Percentiles rank a stretch among this genome's conserved stretches.
Evolutionary conservation across 139 green algal species (phyloP).

Genomic region (Asterochloris sp.): DNA sequence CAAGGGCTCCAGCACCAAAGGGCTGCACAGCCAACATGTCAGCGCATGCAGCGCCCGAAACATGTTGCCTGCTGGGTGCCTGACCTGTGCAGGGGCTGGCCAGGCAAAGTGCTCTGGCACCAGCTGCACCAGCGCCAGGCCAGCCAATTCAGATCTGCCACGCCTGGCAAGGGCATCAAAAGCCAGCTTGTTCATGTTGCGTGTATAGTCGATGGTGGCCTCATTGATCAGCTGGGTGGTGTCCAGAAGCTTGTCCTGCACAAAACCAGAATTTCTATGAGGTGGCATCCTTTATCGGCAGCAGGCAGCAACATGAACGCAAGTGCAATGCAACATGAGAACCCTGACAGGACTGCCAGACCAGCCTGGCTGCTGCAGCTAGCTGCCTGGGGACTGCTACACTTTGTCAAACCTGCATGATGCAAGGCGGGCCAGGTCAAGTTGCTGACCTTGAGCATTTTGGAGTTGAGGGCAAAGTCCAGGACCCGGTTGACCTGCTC

Average conservation of each 20-base stretch:
- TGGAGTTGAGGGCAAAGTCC: slow-evolving; percentile 65
- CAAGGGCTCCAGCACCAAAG: background rate
- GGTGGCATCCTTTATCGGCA: background rate
- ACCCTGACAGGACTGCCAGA: background rate
- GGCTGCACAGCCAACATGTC: background rate
- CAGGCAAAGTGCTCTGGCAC: too few species aligned
- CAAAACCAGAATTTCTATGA: background rate
- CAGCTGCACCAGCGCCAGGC: slow-evolving; percentile 9
- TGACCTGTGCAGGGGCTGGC: background rate
- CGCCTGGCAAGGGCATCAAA: slow-evolving; percentile 35
- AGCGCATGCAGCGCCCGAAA: background rate
- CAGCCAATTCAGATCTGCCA: background rate
- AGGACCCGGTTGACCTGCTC: slow-evolving; percentile 80
- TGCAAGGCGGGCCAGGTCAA: background rate
- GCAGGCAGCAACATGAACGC: background rate
- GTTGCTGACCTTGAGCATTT: slow-evolving; percentile 44
- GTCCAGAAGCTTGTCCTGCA: slow-evolving; percentile 68
- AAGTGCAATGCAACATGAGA: background rate
- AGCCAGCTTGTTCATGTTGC: slow-evolving; percentile 75
- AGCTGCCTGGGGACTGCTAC: background rate
- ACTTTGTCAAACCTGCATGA: background rate
- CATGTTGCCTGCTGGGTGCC: background rate
- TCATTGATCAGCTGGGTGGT: slow-evolving; percentile 66
- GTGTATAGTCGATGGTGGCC: slow-evolving; percentile 75
- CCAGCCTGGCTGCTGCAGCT: background rate